Conservation (phyloP, 2,329 filamentous ascomycete species). For the Cladosporium phlei region DNA sequence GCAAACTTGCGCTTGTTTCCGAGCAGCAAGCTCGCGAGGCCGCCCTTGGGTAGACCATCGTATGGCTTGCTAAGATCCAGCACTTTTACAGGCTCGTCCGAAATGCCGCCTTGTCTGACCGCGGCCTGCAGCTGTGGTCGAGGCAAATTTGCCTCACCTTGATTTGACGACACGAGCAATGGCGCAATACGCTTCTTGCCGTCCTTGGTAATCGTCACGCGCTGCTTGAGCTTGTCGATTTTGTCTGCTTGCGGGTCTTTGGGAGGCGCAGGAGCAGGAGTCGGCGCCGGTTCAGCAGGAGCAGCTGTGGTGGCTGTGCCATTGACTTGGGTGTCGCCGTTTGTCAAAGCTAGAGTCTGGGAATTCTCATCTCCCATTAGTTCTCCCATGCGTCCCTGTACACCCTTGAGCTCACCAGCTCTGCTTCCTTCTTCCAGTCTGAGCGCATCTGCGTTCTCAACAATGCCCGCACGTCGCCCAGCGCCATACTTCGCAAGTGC, state of each 20-base stretch:
- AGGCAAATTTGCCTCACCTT: conserved; percentile 80
- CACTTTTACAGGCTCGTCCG: conserved; percentile 50
- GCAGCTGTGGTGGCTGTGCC: conserved; percentile 35
- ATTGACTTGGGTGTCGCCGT: conserved; percentile 39
- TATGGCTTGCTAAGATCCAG: conserved; percentile 91
- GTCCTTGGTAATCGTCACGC: conserved; percentile 92
- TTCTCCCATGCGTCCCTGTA: conserved; percentile 95
- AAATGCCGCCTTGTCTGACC: conserved; percentile 51
- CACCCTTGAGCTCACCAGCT: conserved; percentile 80
- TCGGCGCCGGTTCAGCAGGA: conserved; percentile 46
- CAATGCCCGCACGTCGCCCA: conserved; percentile 81
- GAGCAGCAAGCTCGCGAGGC: conserved; percentile 76
- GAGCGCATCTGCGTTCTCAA: conserved; percentile 86
- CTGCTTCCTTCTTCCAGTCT: conserved; percentile 82
- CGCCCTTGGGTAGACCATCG: conserved; percentile 85
- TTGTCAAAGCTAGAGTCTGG: conserved; percentile 43
- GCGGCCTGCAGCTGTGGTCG: conserved; percentile 83
- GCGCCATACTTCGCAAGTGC: conserved; percentile 88
- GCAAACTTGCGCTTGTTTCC: conserved; percentile 88
- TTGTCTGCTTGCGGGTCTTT: conserved; percentile 55
- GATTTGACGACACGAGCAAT: conserved; percentile 82
- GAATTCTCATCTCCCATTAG: conserved; percentile 80
- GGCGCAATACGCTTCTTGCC: conserved; percentile 95
- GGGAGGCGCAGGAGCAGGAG: conserved; percentile 29
- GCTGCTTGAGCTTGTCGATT: conserved; percentile 72